phyloP scores from a whole-genome alignment of 2,329 filamentous ascomycete genomes.

The Xylariomycetidae sp. region DNA sequence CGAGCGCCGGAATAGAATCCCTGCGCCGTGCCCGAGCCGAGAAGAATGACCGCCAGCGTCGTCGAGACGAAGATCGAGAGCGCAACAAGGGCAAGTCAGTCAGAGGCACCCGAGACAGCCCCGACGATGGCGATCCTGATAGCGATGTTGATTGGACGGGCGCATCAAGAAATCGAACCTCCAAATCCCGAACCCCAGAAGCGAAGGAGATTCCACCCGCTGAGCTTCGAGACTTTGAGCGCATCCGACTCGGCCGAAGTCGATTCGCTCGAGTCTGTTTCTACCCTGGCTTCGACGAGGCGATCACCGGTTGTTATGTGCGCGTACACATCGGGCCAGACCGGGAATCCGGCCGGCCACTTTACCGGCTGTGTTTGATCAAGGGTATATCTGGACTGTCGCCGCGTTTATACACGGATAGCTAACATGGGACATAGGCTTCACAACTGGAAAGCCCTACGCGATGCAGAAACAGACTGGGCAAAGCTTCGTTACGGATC shows the following conservation, averaged over 20 bases:
- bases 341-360: slow-evolving; percentile 60
- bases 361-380: slow-evolving; percentile 85
- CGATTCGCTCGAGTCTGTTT: slow-evolving; percentile 91
- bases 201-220: slow-evolving; percentile 64
- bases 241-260: slow-evolving; percentile 75
- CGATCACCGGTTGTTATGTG: slow-evolving; percentile 78
- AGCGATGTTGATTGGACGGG: slow-evolving; percentile 78
- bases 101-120: slow-evolving; percentile 32
- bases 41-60: slow-evolving; percentile 59
- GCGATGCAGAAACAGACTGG: slow-evolving; percentile 71
- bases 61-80: slow-evolving; percentile 57
- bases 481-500: slow-evolving; percentile 75
- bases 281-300: slow-evolving; percentile 80
- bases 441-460: slow-evolving; percentile 76
- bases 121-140: slow-evolving; percentile 60
- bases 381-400: slow-evolving; percentile 55
- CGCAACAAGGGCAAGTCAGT: slow-evolving; percentile 48
- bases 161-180: slow-evolving; percentile 38
- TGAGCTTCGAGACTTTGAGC: slow-evolving; percentile 76
- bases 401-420: background rate
- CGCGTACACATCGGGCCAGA: slow-evolving; percentile 81
- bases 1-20: slow-evolving; percentile 68
- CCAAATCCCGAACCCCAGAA: slow-evolving; percentile 49
- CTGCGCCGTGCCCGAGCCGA: slow-evolving; percentile 58
- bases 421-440: slow-evolving; percentile 48